Evolutionary conservation across 768 basidiomycete genomes (phyloP), one percentile per base, ranked within the genome.

Genomic region (Tricholoma sp.): DNA sequence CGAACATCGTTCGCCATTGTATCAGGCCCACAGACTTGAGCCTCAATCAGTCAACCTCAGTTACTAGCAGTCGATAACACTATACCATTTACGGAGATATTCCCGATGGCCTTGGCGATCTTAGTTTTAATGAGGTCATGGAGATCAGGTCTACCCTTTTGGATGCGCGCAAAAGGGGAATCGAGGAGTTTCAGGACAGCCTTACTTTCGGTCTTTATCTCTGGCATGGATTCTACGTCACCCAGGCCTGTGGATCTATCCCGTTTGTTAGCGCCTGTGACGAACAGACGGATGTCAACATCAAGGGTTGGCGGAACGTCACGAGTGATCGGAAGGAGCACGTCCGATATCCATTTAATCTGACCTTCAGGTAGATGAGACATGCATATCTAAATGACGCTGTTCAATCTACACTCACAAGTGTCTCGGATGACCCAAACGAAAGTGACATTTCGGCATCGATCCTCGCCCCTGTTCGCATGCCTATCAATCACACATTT

Each of bases 361-460:
- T 81, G 76, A 29, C 65, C 73, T 71, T 29, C 6, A 11, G 31
- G 24, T n/a, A 15, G 37, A 47, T 7, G 12, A 33, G 28, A n/a
- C n/a, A 28, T 31, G 20, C 9, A 47, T 13, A 3, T 47, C n/a
- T n/a, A n/a, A 24, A 11, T 6, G 24, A n/a, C 13, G 13, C 28
- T 29, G 28, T 8, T 31, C 4, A 28, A 10, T 24, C 5, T 13
- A 56, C 12, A 44, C 72, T 49, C 41, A 76, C 78, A 66, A 12
- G 66, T 44, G 47, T 78, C 71, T 18, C 77, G 73, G 33, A 80
- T 70, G 0, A 74, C 66, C 80, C 80, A 81, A 1, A 77, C 63
- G 57, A 80, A 77, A 0, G 75, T 59, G 12, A 78, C 56, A 37
- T 63, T 65, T 36, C 69, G 67, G 32, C 73, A 73, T 7, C 50